Percentiles rank a stretch among this genome's conserved stretches.
These are phyloP conservation scores for Simplicillium sp. DNA, from an alignment of 2,329 filamentous ascomycete species.

Conservation along the genomic window DNA sequence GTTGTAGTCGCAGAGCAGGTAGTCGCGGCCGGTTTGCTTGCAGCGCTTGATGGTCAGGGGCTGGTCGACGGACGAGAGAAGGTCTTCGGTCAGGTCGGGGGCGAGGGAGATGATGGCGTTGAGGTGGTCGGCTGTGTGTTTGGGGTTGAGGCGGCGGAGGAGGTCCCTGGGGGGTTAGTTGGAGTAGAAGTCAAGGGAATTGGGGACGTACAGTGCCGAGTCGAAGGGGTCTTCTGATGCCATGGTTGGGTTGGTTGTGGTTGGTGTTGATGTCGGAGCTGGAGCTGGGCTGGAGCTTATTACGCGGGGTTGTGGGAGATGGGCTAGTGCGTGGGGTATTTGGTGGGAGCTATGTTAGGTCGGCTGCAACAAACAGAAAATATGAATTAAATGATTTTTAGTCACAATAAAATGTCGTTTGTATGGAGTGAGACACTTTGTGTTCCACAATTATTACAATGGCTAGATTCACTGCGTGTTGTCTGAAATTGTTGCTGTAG, in stretches of 20 bases:
- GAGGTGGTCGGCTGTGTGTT: slow-evolving; percentile 81
- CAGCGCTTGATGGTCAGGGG: slow-evolving; percentile 81
- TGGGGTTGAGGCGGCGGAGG: slow-evolving; percentile 92
- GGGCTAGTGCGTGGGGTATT: background rate
- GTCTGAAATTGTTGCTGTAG: no score
- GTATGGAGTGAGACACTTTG: no score
- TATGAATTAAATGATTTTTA: no score
- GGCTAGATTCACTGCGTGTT: no score
- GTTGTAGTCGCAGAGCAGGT: slow-evolving; percentile 99
- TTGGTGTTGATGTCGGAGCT: background rate
- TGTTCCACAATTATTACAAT: no score
- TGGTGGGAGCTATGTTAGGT: no score
- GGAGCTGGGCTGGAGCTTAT: background rate
- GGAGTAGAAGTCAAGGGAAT: slow-evolving; percentile 7
- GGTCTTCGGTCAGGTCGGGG: slow-evolving; percentile 90
- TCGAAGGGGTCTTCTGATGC: slow-evolving; percentile 58
- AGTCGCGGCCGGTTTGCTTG: slow-evolving; percentile 83
- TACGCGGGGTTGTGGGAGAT: slow-evolving; percentile 3
- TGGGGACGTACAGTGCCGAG: slow-evolving; percentile 62
- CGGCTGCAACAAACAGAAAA: no score
- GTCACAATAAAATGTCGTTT: no score
- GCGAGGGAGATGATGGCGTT: slow-evolving; percentile 80
- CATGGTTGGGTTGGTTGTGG: slow-evolving; percentile 21
- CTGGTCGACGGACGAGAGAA: slow-evolving; percentile 95
- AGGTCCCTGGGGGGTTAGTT: slow-evolving; percentile 46